phyloP scores from a whole-genome alignment of 345 rosid genomes.

The Acer yangbiense region DNA sequence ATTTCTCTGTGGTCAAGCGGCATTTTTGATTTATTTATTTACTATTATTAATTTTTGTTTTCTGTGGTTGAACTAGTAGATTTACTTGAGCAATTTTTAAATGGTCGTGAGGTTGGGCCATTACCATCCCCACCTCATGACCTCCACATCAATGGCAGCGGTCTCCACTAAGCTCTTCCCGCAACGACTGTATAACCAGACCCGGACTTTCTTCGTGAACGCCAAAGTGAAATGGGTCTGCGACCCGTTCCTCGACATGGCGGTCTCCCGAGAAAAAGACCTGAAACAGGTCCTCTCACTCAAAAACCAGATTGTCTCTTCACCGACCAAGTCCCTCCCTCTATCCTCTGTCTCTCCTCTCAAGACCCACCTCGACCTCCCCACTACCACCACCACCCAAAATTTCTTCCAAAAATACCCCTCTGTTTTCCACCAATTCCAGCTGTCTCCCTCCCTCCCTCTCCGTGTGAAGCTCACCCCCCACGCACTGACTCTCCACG shows the following conservation, averaged over 20 bases:
- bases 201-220: slow-evolving; percentile 64
- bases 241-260: slow-evolving; percentile 61
- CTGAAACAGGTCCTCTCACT: slow-evolving; percentile 57
- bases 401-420: slow-evolving; percentile 50
- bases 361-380: slow-evolving; percentile 55
- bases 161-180: slow-evolving; percentile 25
- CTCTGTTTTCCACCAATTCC: slow-evolving; percentile 59
- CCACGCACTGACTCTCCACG: slow-evolving; percentile 47
- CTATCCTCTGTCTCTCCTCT: slow-evolving; percentile 63
- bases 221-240: slow-evolving; percentile 75
- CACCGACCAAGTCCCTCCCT: slow-evolving; percentile 59
- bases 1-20: too few species aligned
- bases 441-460: slow-evolving; percentile 69
- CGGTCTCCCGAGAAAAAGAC: slow-evolving; percentile 60
- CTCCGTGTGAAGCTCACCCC: slow-evolving; percentile 69
- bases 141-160: background rate
- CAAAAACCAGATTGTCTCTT: slow-evolving; percentile 60
- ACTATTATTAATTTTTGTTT: too few species aligned
- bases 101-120: too few species aligned
- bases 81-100: too few species aligned
- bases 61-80: too few species aligned
- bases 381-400: slow-evolving; percentile 34
- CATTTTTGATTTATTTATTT: too few species aligned
- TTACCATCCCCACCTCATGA: background rate
- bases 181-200: slow-evolving; percentile 32